phyloP scores from a whole-genome alignment of 2,329 filamentous ascomycete genomes.

The Penicillium sp. region DNA sequence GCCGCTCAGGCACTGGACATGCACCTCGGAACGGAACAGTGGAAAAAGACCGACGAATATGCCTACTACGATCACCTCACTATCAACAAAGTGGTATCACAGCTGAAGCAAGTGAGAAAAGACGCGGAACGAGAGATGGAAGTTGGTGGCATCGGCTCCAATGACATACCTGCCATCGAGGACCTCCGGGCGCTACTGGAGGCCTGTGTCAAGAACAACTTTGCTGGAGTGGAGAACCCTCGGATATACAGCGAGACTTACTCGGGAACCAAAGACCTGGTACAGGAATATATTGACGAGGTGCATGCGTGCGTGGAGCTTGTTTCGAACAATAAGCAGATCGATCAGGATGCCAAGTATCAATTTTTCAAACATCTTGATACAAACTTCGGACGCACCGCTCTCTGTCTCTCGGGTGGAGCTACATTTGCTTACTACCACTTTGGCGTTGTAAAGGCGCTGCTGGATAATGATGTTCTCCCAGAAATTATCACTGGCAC shows the following conservation, averaged over 20 bases:
- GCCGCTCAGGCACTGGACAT: conserved; percentile 75
- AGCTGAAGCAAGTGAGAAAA: conserved; percentile 55
- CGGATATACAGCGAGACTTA: conserved; percentile 96
- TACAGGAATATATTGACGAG: conserved; percentile 87
- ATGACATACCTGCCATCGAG: conserved; percentile 57
- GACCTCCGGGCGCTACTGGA: conserved; percentile 75
- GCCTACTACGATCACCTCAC: conserved; percentile 86
- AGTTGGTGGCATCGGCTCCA: conserved; percentile 19
- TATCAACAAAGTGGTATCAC: conserved; percentile 69
- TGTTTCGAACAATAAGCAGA: conserved; percentile 62
- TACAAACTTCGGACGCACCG: conserved; percentile 87
- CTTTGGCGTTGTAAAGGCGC: conserved; percentile 83
- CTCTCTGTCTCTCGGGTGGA: conserved; percentile 86
- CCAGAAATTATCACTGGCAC: conserved; percentile 96
- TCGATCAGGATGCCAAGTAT: conserved; percentile 70
- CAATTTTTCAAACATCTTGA: conserved; percentile 80
- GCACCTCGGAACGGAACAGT: conserved; percentile 67
- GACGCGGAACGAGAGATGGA: conserved; percentile 41
- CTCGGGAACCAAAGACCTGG: conserved; percentile 91
- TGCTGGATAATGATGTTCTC: conserved; percentile 78
- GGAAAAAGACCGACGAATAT: conserved; percentile 54
- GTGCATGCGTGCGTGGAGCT: conserved; percentile 57
- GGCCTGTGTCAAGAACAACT: conserved; percentile 96
- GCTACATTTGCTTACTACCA: conserved; percentile 97
- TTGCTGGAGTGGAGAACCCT: conserved; percentile 89